Conservation (phyloP, 2,329 filamentous ascomycete species). For the Aureobasidium sp. region DNA sequence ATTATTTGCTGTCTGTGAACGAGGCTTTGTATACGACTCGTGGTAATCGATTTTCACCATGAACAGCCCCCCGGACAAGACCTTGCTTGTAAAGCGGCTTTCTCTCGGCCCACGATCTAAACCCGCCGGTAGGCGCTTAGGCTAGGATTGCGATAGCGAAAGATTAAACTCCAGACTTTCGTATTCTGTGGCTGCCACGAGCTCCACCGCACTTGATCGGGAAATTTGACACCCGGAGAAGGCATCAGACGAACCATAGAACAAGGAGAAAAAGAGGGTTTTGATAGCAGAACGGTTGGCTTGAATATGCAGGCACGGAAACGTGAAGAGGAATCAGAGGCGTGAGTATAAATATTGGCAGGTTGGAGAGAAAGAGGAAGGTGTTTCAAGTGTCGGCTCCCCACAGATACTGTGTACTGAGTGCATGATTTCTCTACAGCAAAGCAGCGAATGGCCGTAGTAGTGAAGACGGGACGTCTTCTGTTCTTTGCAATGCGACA, state of each 20-base stretch:
- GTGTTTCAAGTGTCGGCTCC: slow-evolving; percentile 12
- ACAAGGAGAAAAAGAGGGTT: slow-evolving; percentile 3
- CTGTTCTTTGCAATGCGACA: slow-evolving; percentile 1
- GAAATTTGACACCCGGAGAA: neutral
- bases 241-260: neutral
- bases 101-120: slow-evolving; percentile 8
- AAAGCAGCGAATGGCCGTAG: slow-evolving; percentile 13
- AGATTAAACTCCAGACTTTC: slow-evolving; percentile 16
- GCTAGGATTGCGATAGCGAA: slow-evolving; percentile 1
- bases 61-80: neutral
- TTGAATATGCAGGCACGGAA: too few species aligned
- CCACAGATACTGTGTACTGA: slow-evolving; percentile 12
- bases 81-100: slow-evolving; percentile 10
- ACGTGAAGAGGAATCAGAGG: too few species aligned
- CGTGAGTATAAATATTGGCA: neutral
- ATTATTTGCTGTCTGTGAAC: neutral
- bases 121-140: slow-evolving; percentile 13
- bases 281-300: slow-evolving; percentile 12
- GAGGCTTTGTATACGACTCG: neutral
- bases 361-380: neutral
- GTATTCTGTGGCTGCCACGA: slow-evolving; percentile 17
- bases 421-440: slow-evolving; percentile 6
- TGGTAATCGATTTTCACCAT: neutral
- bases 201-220: slow-evolving; percentile 4
- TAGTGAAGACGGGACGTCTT: neutral